These are phyloP conservation scores for Phytophthora foliorum DNA, from an alignment of 352 stramenopile species.

Conservation along the genomic window DNA sequence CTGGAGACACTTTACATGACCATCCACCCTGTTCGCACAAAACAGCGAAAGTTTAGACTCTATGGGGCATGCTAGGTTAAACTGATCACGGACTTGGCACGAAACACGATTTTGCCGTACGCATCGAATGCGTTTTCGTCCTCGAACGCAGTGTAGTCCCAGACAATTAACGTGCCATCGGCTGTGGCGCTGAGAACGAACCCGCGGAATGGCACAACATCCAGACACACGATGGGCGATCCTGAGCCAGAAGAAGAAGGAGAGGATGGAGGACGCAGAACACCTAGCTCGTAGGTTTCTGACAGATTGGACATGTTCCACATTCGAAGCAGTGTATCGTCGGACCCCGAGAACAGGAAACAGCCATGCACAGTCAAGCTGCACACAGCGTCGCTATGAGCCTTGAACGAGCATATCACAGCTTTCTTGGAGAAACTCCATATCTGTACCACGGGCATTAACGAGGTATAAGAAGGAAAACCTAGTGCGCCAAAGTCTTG, in stretches of 20 bases:
- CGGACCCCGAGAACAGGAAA: conserved; percentile 84
- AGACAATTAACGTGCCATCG: conserved; percentile 69
- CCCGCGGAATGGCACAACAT: conserved; percentile 48
- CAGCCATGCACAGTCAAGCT: conserved; percentile 69
- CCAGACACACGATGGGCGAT: conserved; percentile 63
- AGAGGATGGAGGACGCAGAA: conserved; percentile 50
- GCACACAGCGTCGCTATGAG: conserved; percentile 60
- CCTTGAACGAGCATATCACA: conserved; percentile 58
- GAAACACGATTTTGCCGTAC: conserved; percentile 57
- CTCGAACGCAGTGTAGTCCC: conserved; percentile 66
- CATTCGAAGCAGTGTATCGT: conserved; percentile 68
- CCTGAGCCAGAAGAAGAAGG: conserved; percentile 44
- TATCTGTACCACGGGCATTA: conserved; percentile 36
- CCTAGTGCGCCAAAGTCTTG: neutral
- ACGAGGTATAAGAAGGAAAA: neutral
- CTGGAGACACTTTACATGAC: conserved; percentile 39
- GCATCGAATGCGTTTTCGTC: conserved; percentile 48
- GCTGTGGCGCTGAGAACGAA: conserved; percentile 56
- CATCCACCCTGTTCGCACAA: conserved; percentile 34
- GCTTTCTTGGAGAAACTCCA: conserved; percentile 65
- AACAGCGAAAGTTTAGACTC: neutral
- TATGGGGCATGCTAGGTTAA: neutral
- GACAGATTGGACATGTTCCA: conserved; percentile 68
- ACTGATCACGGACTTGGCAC: conserved; percentile 41
- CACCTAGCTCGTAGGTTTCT: conserved; percentile 65